These are phyloP conservation scores for Vickermania ingenoplastis DNA, from an alignment of 208 protist genomes.

Conservation along the genomic window DNA sequence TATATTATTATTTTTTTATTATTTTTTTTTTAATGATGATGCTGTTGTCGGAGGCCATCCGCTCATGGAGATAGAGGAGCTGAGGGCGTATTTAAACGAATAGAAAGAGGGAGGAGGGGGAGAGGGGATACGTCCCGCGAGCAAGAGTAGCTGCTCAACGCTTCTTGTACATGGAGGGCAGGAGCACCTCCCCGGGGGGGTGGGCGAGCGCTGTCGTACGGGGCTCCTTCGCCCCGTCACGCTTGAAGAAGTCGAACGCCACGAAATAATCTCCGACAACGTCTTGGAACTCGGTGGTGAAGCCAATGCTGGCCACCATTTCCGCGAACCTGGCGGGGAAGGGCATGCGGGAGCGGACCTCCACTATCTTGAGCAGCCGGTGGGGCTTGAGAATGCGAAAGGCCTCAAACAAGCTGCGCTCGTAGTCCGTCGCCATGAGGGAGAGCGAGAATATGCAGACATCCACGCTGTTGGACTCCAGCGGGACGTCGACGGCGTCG, in stretches of 20 bases:
- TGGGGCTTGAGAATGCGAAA: constrained; percentile 87
- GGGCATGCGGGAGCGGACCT: constrained; percentile 88
- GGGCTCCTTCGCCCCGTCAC: constrained; percentile 28
- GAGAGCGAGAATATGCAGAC: constrained; percentile 92
- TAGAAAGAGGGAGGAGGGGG: too few species aligned
- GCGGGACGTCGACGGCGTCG: constrained; percentile 80
- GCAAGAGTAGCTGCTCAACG: too few species aligned
- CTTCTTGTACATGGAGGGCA: constrained; percentile 94
- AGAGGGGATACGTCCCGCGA: too few species aligned
- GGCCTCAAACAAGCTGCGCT: constrained; percentile 87
- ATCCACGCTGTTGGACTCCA: constrained; percentile 69
- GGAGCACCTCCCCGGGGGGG: constrained; percentile 55
- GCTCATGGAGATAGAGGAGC: too few species aligned
- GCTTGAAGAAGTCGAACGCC: constrained; percentile 87
- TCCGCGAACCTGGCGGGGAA: constrained; percentile 66
- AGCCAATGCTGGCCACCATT: constrained; percentile 80
- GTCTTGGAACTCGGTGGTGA: constrained; percentile 70
- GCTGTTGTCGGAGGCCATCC: too few species aligned
- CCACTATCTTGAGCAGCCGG: constrained; percentile 86
- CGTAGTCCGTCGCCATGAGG: constrained; percentile 95
- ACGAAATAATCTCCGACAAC: constrained; percentile 88
- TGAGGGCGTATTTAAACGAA: too few species aligned
- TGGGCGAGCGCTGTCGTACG: constrained; percentile 37
- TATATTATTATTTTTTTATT: too few species aligned
- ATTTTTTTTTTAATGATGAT: too few species aligned